phyloP scores from a whole-genome alignment of 2,329 filamentous ascomycete species.

The Alternaria gansuensis region DNA sequence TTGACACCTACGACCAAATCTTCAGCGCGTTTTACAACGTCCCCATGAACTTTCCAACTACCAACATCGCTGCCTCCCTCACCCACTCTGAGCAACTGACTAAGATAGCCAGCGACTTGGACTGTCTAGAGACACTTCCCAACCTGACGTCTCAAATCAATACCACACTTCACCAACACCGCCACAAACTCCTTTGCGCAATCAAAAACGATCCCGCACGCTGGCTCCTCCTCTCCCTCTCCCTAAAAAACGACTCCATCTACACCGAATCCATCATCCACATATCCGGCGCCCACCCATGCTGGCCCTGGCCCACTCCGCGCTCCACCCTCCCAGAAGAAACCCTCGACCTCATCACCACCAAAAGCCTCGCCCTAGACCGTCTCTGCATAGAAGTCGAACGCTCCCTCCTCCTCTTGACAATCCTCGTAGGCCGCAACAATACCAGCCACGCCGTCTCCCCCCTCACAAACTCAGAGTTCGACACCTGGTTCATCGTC shows the following conservation, averaged over 20 bases:
- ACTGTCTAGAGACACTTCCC: constrained; percentile 17
- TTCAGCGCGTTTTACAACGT: constrained; percentile 41
- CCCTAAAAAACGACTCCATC: constrained; percentile 40
- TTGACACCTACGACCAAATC: constrained; percentile 31
- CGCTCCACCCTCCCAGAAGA: constrained; percentile 15
- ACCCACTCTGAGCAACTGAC: constrained; percentile 40
- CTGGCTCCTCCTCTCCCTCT: constrained; percentile 45
- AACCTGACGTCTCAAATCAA: constrained; percentile 36
- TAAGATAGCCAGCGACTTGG: constrained; percentile 36
- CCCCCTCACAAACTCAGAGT: constrained; percentile 8
- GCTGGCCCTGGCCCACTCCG: constrained; percentile 32
- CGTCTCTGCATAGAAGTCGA: constrained; percentile 27
- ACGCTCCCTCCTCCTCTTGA: constrained; percentile 39
- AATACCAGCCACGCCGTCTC: constrained; percentile 5
- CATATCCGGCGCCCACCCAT: constrained; percentile 43
- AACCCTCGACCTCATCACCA: constrained; percentile 25
- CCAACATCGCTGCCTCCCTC: constrained; percentile 32
- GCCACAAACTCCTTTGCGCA: constrained; percentile 39
- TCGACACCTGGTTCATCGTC: constrained; percentile 42
- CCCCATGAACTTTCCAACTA: constrained; percentile 24
- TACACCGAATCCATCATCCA: constrained; percentile 53
- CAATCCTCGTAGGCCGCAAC: constrained; percentile 16
- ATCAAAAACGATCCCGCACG: constrained; percentile 46
- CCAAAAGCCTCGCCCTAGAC: constrained; percentile 29
- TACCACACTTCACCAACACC: constrained; percentile 33